Evolutionary conservation across 768 basidiomycete species (phyloP), one percentile per base, ranked within the genome.

Genomic region (Suillus variegatus): DNA sequence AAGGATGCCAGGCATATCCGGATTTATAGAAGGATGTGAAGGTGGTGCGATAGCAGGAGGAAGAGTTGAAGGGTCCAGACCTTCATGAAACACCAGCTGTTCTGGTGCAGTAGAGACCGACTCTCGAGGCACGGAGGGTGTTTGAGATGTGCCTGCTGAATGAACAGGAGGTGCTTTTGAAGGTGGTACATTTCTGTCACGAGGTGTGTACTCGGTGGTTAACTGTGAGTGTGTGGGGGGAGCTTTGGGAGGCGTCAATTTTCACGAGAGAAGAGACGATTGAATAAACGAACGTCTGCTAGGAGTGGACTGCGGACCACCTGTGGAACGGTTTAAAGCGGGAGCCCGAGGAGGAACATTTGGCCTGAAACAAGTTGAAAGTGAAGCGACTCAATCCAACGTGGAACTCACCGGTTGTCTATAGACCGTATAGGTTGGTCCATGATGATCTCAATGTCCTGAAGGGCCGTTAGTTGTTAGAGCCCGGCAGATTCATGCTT

Each of bases 371-470:
- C 43, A 38, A 58, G 20, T 25, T 51, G n/a, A 28, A 64, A 3
- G 56, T 44, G 13, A 61, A 63, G 54, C 65, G 66, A 38, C 32
- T 47, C 46, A 5, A 43, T 41, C 60, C 22, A 8, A 25, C 44
- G 68, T 66, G 63, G 12, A 60, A 10, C 80, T 62, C 73, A 90
- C 90, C 92, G 84, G 71, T 94, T 86, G 78, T 94, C 92, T 22
- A 92, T 78, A 6, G 88, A 90, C 63, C 88, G 88, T 20, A 86
- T 76, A 10, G 88, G 81, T 3, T 88, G 88, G 71, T 97, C 93
- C 87, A 94, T 90, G 63, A 97, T 94, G 69, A 97, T 92, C 80
- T 97, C 95, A 67, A 97, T 83, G 74, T 97, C 89, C 90, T 94
- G 32, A 64, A 40, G 43, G 47, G 63, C 28, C 18, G 49, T 73